phyloP scores from a whole-genome alignment of 129 eudicot genomes.

The Artemisia argyi region DNA sequence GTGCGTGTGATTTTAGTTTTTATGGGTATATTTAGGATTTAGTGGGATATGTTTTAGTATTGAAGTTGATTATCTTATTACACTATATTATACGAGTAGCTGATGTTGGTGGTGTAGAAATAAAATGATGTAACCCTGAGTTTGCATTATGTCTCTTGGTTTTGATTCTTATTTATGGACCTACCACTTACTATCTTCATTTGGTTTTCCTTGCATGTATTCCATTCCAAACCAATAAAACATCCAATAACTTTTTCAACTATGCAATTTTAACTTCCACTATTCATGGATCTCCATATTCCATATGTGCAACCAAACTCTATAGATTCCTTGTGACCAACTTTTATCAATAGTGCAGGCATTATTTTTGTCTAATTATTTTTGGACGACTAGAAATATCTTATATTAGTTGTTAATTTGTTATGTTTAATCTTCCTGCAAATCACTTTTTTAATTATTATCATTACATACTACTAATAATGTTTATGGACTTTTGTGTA shows the following conservation, averaged over 20 bases:
- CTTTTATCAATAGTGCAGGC: not conserved
- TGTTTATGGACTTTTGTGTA: not conserved
- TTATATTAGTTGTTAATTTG: not conserved
- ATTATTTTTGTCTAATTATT: not conserved
- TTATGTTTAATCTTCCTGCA: not conserved
- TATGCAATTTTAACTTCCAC: not conserved
- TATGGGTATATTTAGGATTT: no score
- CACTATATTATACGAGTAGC: no score
- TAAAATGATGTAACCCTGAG: no score
- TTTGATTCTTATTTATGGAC: constrained; percentile 1
- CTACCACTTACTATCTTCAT: constrained; percentile 2
- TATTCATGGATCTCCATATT: not conserved
- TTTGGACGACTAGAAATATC: not conserved
- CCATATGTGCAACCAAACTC: not conserved
- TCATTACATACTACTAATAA: constrained; percentile 8
- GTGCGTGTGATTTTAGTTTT: no score
- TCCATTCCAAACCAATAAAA: not conserved
- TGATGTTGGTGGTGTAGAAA: no score
- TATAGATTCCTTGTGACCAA: not conserved
- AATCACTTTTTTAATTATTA: not conserved
- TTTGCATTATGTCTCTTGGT: no score
- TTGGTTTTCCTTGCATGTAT: not conserved
- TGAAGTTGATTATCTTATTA: no score
- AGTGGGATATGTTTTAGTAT: no score
- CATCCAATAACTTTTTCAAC: constrained; percentile 12